Conservation (phyloP, 2,329 filamentous ascomycete species). For the Teratosphaeria viscida region DNA sequence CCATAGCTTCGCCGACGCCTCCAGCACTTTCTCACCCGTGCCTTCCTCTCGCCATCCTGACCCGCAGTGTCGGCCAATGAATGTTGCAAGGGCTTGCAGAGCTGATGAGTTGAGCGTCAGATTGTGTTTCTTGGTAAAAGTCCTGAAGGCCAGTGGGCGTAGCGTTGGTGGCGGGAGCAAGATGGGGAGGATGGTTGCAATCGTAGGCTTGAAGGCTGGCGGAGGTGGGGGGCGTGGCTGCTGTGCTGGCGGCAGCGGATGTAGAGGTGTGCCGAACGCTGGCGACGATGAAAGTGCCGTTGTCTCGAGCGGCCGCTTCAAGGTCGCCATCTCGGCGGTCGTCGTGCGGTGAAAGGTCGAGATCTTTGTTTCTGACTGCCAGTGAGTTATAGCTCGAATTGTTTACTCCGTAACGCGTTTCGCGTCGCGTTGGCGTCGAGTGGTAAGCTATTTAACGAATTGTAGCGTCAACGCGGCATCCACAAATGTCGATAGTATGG, state of each 20-base stretch:
- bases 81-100: slow-evolving; percentile 71
- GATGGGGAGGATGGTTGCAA: slow-evolving; percentile 67
- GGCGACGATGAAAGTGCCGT: slow-evolving; percentile 75
- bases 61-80: slow-evolving; percentile 88
- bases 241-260: slow-evolving; percentile 47
- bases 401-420: too few relatives aligned
- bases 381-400: too few relatives aligned
- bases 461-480: too few relatives aligned
- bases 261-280: slow-evolving; percentile 76
- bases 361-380: too few relatives aligned
- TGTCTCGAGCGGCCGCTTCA: slow-evolving; percentile 10
- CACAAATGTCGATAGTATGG: too few relatives aligned
- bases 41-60: slow-evolving; percentile 95
- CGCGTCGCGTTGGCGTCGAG: too few relatives aligned
- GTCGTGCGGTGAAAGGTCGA: not conserved
- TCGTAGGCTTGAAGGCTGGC: slow-evolving; percentile 39
- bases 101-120: slow-evolving; percentile 83
- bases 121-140: slow-evolving; percentile 95
- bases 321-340: slow-evolving; percentile 15
- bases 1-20: slow-evolving; percentile 86
- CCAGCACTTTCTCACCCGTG: slow-evolving; percentile 79
- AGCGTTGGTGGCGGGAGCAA: slow-evolving; percentile 78
- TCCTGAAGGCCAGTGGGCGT: slow-evolving; percentile 83
- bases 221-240: slow-evolving; percentile 32
- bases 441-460: too few relatives aligned